Evolutionary conservation across 2,329 filamentous ascomycete genomes (phyloP), one percentile per base, ranked within the genome.

Genomic region (Trichoderma lentiforme): DNA sequence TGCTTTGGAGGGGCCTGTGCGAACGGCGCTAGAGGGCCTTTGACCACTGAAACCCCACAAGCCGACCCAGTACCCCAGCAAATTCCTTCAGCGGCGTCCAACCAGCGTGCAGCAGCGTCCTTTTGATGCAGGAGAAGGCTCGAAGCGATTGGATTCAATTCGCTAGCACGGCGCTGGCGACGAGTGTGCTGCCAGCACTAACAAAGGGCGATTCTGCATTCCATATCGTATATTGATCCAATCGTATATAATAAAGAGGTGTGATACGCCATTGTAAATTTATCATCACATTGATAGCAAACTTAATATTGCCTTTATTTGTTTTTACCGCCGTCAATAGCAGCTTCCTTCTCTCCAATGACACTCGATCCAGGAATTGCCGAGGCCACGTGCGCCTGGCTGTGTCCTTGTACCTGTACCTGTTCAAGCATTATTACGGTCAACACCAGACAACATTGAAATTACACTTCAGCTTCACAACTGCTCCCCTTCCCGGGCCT

Each of bases 31-130:
- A 69, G 51, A 61, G 62, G 24, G 51, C 64, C n/a, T 24, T 24
- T 60, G n/a, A 26, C 26, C 15, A 58, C 28, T 32, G 26, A 18
- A 60, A 51, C 66, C 66, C 66, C 66, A 62, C 66, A 61, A 26
- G 28, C 66, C 39, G 57, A 28, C 56, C 56, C 66, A 47, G 53
- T 36, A 69, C 66, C 66, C 66, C 66, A 51, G 66, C 57, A 60
- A 51, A 69, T 62, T 51, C 56, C 57, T 69, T 61, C 57, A 47
- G 36, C 56, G 28, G 26, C 56, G 36, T n/a, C 65, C 65, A 68
- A 68, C 53, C 65, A 68, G 56, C 34, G 26, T 47, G 26, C 53
- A 24, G 53, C 53, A 32, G 65, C 39, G 36, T 60, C 53, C 34
- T 47, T 30, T 57, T 14, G 53, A 60, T 57, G 56, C 65, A 68